Conservation (phyloP, 2,329 filamentous ascomycete species). For the Stagonosporopsis chrysanthemi region DNA sequence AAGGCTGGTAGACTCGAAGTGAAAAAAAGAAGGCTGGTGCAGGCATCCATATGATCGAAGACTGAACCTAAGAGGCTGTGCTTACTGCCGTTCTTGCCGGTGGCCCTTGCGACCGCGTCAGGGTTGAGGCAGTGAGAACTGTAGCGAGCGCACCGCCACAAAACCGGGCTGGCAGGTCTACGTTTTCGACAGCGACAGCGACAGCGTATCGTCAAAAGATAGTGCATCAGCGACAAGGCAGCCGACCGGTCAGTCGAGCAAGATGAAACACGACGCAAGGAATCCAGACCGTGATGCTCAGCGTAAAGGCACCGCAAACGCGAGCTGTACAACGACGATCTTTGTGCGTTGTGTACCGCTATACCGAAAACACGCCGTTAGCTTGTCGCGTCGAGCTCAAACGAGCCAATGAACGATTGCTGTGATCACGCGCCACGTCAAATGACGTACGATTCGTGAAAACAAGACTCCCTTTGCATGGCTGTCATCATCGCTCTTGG, state of each 20-base stretch:
- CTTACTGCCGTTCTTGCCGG: conserved; percentile 24
- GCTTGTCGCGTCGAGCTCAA: not conserved
- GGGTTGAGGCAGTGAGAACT: conserved; percentile 13
- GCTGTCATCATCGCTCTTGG: conserved; percentile 31
- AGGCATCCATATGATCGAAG: not conserved
- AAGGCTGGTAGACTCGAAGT: not conserved
- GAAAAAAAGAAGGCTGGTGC: not conserved
- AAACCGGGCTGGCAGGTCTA: not conserved
- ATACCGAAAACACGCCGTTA: not conserved
- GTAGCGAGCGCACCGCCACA: conserved; percentile 30
- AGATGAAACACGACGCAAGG: not conserved
- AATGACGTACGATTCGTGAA: conserved; percentile 7
- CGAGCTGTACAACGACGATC: not conserved
- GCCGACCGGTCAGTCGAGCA: not conserved
- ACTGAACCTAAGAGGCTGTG: conserved; percentile 5
- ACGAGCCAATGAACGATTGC: conserved; percentile 21
- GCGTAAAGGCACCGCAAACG: not conserved
- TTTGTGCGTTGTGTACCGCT: not conserved
- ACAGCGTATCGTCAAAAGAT: not conserved
- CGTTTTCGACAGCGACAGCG: not conserved
- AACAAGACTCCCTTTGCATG: conserved; percentile 15
- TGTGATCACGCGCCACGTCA: conserved; percentile 26
- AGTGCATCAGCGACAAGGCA: not conserved
- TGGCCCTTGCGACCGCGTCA: conserved; percentile 25
- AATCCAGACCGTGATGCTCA: conserved; percentile 6